Evolutionary conservation across 2,329 filamentous ascomycete genomes (phyloP).

Genomic region (Ceratocystis albifundus): DNA sequence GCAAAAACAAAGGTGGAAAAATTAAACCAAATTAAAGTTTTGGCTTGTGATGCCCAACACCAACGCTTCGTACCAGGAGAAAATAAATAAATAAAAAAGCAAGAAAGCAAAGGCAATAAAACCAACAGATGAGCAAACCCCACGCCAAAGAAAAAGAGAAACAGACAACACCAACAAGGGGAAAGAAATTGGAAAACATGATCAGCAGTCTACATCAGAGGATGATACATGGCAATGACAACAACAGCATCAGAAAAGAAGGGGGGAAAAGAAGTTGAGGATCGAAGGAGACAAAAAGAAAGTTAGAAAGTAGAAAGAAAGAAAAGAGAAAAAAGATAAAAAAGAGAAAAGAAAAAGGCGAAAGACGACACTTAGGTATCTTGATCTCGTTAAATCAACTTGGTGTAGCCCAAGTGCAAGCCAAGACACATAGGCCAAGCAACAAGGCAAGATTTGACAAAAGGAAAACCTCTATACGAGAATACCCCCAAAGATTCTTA

Average conservation of each 20-base stretch:
- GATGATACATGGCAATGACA: conserved; percentile 11
- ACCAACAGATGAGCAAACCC: not conserved
- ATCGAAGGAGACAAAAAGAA: not conserved
- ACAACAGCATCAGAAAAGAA: not conserved
- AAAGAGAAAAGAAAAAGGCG: too few species aligned
- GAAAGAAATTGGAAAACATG: not conserved
- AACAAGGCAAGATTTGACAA: not conserved
- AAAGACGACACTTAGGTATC: not conserved
- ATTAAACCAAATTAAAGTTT: conserved; percentile 6
- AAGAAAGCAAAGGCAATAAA: not conserved
- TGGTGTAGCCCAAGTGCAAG: not conserved
- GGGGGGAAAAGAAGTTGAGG: not conserved
- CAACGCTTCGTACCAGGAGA: conserved; percentile 12
- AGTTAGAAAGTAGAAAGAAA: too few species aligned
- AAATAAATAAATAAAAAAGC: not conserved
- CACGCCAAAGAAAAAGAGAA: conserved; percentile 10
- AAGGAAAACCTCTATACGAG: too few species aligned
- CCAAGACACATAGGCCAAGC: not conserved
- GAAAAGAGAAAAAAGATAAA: too few species aligned
- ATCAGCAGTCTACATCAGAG: conserved; percentile 14
- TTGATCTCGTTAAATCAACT: not conserved
- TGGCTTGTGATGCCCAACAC: conserved; percentile 15
- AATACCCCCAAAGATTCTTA: not conserved
- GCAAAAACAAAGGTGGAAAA: not conserved
- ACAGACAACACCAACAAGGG: not conserved